Conservation (phyloP, 371 early-diverging fungal genomes). For the Blastocladiella emersonii region DNA sequence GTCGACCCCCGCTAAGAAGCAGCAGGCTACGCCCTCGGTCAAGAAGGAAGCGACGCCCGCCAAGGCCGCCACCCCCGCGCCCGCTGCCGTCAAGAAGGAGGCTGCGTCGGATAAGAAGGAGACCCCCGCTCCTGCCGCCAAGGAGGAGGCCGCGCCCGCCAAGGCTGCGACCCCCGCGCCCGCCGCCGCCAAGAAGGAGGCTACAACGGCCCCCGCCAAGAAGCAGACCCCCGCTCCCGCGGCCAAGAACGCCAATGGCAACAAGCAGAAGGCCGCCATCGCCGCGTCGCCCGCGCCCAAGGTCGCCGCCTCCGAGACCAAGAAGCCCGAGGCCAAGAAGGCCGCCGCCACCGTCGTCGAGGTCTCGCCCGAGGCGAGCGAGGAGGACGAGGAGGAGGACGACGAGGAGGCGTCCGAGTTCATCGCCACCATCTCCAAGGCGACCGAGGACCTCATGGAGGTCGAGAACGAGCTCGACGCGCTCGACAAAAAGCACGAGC, state of each 20-base stretch:
- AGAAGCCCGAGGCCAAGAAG: background rate
- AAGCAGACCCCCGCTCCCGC: too few species aligned
- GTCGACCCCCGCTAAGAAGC: too few species aligned
- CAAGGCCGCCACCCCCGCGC: constrained; percentile 3
- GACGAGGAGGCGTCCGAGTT: background rate
- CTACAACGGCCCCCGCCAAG: too few species aligned
- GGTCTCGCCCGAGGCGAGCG: background rate
- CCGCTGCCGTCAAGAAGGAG: background rate
- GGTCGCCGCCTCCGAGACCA: background rate
- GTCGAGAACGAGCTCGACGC: background rate
- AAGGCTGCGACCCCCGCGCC: background rate
- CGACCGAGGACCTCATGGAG: background rate
- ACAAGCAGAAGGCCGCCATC: too few species aligned
- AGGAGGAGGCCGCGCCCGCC: too few species aligned
- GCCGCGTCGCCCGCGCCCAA: background rate
- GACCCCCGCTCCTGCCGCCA: background rate
- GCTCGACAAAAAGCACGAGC: background rate
- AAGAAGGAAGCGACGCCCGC: too few species aligned
- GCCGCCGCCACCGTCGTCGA: background rate
- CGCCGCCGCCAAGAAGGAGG: background rate
- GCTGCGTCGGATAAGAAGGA: too few species aligned
- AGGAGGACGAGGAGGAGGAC: background rate
- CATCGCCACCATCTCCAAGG: too few species aligned
- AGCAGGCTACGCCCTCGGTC: too few species aligned
- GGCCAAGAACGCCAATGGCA: too few species aligned